Evolutionary conservation across 768 basidiomycete species (phyloP), one percentile per base, ranked within the genome.

Genomic region (Leccinum uliginosum): DNA sequence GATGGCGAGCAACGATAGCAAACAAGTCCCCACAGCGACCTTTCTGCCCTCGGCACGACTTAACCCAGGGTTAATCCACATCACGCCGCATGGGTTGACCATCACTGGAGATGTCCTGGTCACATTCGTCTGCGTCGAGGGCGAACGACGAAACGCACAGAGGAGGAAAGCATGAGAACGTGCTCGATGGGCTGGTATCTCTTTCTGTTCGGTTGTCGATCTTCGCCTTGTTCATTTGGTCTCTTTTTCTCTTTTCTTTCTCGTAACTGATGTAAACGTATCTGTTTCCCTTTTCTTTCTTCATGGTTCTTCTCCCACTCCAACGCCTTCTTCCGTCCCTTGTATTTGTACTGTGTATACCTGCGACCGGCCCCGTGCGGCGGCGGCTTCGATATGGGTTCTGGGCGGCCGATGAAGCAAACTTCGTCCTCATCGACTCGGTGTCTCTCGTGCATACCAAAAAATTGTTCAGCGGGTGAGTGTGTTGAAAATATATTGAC

Each of bases 1-100:
- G 70, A 65, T 71, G 64, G 64, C 66, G 2, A 73, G 71, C 59
- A 69, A 71, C 57, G 70, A 71, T 24, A 71, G 70, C 56, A 71
- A 34, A 57, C 71, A 71, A 44, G 70, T 66, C 3, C 71, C 70
- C 15, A 63, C 66, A 1, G 70, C 70, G 21, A 73, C 70, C 3
- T 71, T 67, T 32, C 49, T 60, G 10, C 71, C 67, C 35, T 63
- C 64, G 3, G 38, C 64, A 11, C 51, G 67, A 49, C 44, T 54
- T 15, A 71, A 71, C 60, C 70, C 70, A 0, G 70, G 65, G 1
- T 51, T 71, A 50, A 66, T 71, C 52, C 70, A 71, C 59, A 59
- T 71, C 57, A 73, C 70, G 6, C 70, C 70, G 15, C 70, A 71
- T 38, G 70, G 70, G 0, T 34, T 71, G 9, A 71, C 70, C 21